phyloP scores from a whole-genome alignment of 148 eudicot genomes.

The Drosera capensis region DNA sequence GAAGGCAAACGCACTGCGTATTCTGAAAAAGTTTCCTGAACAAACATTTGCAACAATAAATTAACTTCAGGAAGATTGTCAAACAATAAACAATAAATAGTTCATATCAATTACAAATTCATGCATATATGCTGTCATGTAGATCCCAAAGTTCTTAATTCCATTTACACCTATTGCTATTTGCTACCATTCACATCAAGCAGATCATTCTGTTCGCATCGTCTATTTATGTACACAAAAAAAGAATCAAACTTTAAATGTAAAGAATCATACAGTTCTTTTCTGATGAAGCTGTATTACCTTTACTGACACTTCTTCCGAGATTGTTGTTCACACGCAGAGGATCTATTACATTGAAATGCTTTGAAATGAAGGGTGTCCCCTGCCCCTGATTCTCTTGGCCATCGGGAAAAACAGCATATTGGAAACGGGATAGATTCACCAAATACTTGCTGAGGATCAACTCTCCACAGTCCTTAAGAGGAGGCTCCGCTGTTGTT shows the following conservation, averaged over 20 bases:
- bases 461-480: constrained; percentile 59
- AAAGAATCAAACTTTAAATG: neutral
- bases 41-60: too few species aligned
- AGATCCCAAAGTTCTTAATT: too few species aligned
- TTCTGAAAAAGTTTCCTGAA: constrained; percentile 75
- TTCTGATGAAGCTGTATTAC: constrained; percentile 19
- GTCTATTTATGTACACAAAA: too few species aligned
- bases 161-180: too few species aligned
- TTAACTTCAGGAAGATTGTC: constrained; percentile 7
- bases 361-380: constrained; percentile 53
- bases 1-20: constrained; percentile 86
- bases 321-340: constrained; percentile 77
- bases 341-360: constrained; percentile 86
- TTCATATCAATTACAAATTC: neutral
- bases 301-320: constrained; percentile 93
- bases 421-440: too few species aligned
- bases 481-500: constrained; percentile 73
- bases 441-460: constrained; percentile 59
- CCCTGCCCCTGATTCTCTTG: constrained; percentile 77
- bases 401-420: constrained; percentile 63
- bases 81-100: neutral
- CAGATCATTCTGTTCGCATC: too few species aligned
- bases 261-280: too few species aligned
- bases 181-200: too few species aligned
- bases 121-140: too few species aligned